These are phyloP conservation scores for Fusarium pseudocircinatum DNA, from an alignment of 2,329 filamentous ascomycete species.

Conservation along the genomic window DNA sequence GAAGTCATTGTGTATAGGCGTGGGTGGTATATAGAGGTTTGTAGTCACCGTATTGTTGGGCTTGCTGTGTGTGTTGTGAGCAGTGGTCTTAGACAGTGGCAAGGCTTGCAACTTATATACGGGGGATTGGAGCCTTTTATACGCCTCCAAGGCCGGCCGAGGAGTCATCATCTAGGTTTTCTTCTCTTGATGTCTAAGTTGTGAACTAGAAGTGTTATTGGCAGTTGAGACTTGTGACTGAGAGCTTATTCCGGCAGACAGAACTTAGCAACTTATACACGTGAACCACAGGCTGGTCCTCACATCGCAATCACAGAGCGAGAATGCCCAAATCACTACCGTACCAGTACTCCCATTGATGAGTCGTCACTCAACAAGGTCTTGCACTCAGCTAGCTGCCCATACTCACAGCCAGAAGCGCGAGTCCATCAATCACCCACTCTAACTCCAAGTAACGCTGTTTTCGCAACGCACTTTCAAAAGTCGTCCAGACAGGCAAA, in stretches of 20 bases:
- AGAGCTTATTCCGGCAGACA: too few relatives aligned
- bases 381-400: background rate
- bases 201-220: too few relatives aligned
- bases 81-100: background rate
- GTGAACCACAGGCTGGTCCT: too few relatives aligned
- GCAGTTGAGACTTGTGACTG: too few relatives aligned
- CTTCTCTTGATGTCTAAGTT: too few relatives aligned
- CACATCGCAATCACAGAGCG: background rate
- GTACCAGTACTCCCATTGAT: rapidly evolving
- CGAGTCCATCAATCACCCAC: background rate
- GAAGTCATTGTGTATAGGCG: rapidly evolving
- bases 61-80: background rate
- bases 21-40: background rate
- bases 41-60: background rate
- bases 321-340: background rate
- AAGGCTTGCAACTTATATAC: background rate
- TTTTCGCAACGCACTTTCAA: too few relatives aligned
- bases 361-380: rapidly evolving
- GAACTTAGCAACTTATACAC: too few relatives aligned
- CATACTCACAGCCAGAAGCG: background rate
- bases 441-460: too few relatives aligned
- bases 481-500: background rate
- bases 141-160: too few relatives aligned
- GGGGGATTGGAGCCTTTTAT: too few relatives aligned
- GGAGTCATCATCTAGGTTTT: too few relatives aligned